A percentile compares a stretch with the other conserved stretches of the same genome.
These are phyloP conservation scores for Dorcoceras hygrometricum DNA, from an alignment of 257 asterid genomes.

Conservation along the genomic window DNA sequence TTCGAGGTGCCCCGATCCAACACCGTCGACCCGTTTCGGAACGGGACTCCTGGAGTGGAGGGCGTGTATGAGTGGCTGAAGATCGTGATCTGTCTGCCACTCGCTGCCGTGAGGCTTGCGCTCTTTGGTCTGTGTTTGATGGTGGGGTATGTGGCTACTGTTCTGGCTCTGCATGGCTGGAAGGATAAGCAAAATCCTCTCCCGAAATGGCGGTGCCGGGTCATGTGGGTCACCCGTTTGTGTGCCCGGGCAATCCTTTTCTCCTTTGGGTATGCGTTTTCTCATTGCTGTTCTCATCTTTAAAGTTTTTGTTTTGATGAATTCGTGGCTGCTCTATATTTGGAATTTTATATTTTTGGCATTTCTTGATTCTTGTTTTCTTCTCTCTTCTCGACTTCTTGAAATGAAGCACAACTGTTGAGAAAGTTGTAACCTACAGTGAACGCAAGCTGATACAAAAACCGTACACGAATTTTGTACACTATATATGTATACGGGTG, in stretches of 20 bases:
- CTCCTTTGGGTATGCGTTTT: conserved; percentile 66
- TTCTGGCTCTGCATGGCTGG: conserved; percentile 71
- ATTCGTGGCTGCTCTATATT: not conserved
- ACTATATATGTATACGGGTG: not conserved
- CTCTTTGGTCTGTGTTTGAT: conserved; percentile 59
- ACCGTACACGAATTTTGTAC: too few species aligned
- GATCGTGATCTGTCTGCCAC: conserved; percentile 73
- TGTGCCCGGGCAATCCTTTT: conserved; percentile 77
- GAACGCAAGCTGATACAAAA: not conserved
- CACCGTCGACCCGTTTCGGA: conserved; percentile 77
- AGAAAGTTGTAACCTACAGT: not conserved
- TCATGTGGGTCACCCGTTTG: conserved; percentile 87
- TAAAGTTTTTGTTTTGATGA: not conserved
- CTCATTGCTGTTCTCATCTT: conserved; percentile 1
- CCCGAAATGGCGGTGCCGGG: conserved; percentile 81
- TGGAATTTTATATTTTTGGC: not conserved
- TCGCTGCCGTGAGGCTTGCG: conserved; percentile 58
- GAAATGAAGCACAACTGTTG: not conserved
- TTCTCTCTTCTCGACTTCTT: not conserved
- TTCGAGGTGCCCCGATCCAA: conserved; percentile 62
- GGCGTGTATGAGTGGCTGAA: conserved; percentile 92
- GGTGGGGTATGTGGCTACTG: conserved; percentile 66
- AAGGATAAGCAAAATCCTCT: conserved; percentile 70
- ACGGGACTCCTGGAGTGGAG: conserved; percentile 58
- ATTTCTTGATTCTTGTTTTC: not conserved